These are phyloP conservation scores for Marasmius oreades DNA, from an alignment of 1,284 basidiomycete genomes.

Conservation along the genomic window DNA sequence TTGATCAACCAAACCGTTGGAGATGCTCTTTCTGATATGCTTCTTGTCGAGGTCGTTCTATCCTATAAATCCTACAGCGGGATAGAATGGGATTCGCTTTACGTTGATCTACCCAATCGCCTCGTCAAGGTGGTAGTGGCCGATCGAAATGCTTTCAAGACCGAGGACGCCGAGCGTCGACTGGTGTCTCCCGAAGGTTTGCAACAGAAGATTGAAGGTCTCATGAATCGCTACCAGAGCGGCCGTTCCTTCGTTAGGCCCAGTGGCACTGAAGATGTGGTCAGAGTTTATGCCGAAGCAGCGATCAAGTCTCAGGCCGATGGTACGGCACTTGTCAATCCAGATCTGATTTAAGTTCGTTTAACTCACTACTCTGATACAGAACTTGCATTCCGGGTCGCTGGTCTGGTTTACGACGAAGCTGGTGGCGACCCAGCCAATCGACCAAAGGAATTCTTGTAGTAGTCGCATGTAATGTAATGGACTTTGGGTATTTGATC, in stretches of 20 bases:
- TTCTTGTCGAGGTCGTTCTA: constrained; percentile 92
- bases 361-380: constrained; percentile 5
- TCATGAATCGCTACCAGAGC: constrained; percentile 77
- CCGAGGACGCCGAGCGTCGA: constrained; percentile 91
- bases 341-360: constrained; percentile 6
- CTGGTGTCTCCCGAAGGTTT: constrained; percentile 79
- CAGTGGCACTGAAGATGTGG: constrained; percentile 98
- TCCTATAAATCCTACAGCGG: constrained; percentile 85
- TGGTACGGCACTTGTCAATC: constrained; percentile 49
- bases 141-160: constrained; percentile 84
- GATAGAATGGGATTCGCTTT: constrained; percentile 90
- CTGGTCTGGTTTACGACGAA: constrained; percentile 79
- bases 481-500: background rate
- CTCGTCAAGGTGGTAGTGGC: constrained; percentile 93
- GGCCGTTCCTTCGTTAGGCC: constrained; percentile 94
- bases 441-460: constrained; percentile 70
- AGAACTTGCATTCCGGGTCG: constrained; percentile 84
- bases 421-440: constrained; percentile 65
- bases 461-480: constrained; percentile 18
- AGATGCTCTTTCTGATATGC: constrained; percentile 94
- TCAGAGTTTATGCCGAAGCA: constrained; percentile 97
- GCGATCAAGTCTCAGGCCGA: constrained; percentile 72
- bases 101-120: constrained; percentile 93
- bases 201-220: constrained; percentile 85
- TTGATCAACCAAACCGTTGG: constrained; percentile 99